Evolutionary conservation across 495 filamentous ascomycete species (phyloP).

Genomic region (Hapsidospora chrysogenum): DNA sequence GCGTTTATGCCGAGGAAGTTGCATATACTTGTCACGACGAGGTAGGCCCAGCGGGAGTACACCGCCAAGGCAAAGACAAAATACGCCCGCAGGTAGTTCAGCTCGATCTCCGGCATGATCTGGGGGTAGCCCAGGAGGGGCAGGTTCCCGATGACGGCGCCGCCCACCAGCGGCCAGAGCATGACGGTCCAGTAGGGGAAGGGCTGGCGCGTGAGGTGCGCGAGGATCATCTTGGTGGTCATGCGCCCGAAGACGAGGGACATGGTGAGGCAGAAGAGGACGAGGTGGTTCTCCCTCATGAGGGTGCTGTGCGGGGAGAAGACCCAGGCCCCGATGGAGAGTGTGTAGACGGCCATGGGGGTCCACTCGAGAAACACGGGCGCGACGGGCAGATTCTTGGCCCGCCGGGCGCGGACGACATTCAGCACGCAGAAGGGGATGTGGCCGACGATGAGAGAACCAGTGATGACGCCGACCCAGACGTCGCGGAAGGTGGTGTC

Average conservation of each 20-base stretch:
- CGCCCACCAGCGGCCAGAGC: slow-evolving; percentile 67
- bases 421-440: slow-evolving; percentile 70
- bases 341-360: slow-evolving; percentile 68
- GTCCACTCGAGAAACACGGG: slow-evolving; percentile 92
- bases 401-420: slow-evolving; percentile 58
- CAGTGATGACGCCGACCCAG: slow-evolving; percentile 66
- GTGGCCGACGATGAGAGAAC: slow-evolving; percentile 60
- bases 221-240: slow-evolving; percentile 98
- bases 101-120: slow-evolving; percentile 43
- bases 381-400: slow-evolving; percentile 54
- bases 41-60: slow-evolving; percentile 82
- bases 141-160: slow-evolving; percentile 68
- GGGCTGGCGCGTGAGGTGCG: slow-evolving; percentile 80
- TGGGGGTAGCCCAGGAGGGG: slow-evolving; percentile 57
- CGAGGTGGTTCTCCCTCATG: slow-evolving; percentile 63
- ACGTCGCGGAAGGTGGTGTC: slow-evolving; percentile 61
- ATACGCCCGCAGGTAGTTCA: slow-evolving; percentile 68
- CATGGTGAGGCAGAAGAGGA: slow-evolving; percentile 86
- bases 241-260: slow-evolving; percentile 97
- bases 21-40: slow-evolving; percentile 87
- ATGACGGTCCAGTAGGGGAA: slow-evolving; percentile 95
- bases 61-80: slow-evolving; percentile 63
- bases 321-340: slow-evolving; percentile 64
- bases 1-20: slow-evolving; percentile 85
- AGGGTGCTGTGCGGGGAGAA: slow-evolving; percentile 72